phyloP scores from a whole-genome alignment of 2,329 filamentous ascomycete genomes.

The Botrytis pseudocinerea region DNA sequence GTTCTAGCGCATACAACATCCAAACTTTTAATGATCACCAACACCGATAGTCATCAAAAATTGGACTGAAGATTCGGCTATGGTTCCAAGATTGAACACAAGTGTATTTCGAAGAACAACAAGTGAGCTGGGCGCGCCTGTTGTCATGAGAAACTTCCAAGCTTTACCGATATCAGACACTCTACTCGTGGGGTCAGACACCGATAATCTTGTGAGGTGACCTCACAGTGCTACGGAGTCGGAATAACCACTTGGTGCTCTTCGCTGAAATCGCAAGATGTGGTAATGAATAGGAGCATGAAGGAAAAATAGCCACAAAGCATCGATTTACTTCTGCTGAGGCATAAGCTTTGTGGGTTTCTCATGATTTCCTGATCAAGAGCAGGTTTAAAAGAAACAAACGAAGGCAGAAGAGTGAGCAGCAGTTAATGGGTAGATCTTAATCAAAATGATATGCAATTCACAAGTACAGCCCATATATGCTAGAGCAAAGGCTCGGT shows the following conservation, averaged over 20 bases:
- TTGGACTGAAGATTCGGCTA: neutral
- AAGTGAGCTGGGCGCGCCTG: neutral
- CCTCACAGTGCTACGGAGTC: neutral
- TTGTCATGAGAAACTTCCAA: neutral
- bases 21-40: neutral
- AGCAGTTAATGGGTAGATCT: neutral
- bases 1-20: no score
- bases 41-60: neutral
- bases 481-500: neutral
- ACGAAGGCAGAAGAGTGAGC: neutral
- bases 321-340: neutral
- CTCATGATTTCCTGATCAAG: neutral
- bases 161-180: neutral
- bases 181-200: neutral
- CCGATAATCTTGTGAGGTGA: neutral
- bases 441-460: neutral
- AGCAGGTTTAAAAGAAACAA: neutral
- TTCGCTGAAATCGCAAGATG: neutral
- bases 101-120: no score
- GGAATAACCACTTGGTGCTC: conserved; percentile 1
- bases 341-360: neutral
- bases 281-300: neutral
- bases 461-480: neutral
- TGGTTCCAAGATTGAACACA: no score
- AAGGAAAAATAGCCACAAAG: neutral